Conservation (phyloP, 352 stramenopile genomes). For the Phytophthora idaei region DNA sequence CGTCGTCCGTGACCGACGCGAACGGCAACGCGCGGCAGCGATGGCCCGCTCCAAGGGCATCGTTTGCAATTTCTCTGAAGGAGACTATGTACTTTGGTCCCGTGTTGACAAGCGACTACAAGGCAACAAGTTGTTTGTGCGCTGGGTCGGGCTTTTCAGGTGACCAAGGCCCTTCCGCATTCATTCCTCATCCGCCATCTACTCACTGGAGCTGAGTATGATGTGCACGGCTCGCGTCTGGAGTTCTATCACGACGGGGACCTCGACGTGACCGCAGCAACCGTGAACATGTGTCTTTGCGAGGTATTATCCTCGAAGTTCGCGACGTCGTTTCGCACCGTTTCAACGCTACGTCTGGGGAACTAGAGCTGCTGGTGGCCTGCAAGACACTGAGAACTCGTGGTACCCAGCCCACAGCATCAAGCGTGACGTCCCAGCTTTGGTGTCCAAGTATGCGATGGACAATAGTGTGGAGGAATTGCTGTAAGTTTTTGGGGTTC, state of each 20-base stretch:
- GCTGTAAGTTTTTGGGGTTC: background rate
- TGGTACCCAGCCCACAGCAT: slow-evolving; percentile 15
- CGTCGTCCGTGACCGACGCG: background rate
- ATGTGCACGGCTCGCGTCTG: slow-evolving; percentile 10
- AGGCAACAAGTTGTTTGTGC: slow-evolving; percentile 10
- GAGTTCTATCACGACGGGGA: slow-evolving; percentile 19
- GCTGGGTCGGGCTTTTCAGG: slow-evolving; percentile 16
- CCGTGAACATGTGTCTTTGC: slow-evolving; percentile 7
- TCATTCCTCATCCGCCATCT: too few species aligned
- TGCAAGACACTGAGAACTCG: slow-evolving; percentile 17
- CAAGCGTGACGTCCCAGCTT: background rate
- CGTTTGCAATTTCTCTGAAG: slow-evolving; percentile 17
- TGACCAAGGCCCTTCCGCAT: background rate
- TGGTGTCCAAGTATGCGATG: background rate
- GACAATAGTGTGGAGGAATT: background rate
- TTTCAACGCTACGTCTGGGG: slow-evolving; percentile 2
- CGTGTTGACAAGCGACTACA: slow-evolving; percentile 14
- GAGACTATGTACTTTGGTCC: slow-evolving; percentile 15
- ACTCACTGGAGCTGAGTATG: background rate
- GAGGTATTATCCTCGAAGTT: slow-evolving; percentile 14
- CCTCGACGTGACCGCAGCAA: slow-evolving; percentile 10
- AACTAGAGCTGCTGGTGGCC: slow-evolving; percentile 10
- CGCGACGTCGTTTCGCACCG: background rate
- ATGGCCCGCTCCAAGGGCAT: slow-evolving; percentile 6
- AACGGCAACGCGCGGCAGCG: background rate